These are phyloP conservation scores for Penicillium fimorum DNA, from an alignment of 495 filamentous ascomycete genomes.

Conservation along the genomic window DNA sequence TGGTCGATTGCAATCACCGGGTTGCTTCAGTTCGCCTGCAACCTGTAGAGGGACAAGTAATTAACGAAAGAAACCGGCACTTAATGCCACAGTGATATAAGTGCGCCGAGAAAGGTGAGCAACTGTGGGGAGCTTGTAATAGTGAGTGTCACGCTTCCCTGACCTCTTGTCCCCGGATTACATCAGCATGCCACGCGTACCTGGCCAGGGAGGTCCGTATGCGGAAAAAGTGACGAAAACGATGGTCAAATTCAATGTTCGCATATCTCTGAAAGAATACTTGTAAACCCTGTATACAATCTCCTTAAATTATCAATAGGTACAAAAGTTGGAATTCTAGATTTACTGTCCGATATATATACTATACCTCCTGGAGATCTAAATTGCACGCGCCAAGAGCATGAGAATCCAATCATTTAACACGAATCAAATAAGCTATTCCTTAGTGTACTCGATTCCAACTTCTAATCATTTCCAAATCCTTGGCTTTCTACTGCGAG, in stretches of 20 bases:
- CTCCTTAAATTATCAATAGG: neutral
- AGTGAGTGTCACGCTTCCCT: neutral
- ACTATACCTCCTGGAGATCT: neutral
- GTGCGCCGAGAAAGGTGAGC: slow-evolving; percentile 6
- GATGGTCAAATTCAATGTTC: neutral
- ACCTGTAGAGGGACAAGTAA: neutral
- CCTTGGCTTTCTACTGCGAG: neutral
- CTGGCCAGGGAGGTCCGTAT: neutral
- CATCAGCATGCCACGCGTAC: neutral
- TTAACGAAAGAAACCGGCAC: slow-evolving; percentile 62
- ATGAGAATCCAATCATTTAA: neutral
- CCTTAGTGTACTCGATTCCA: neutral
- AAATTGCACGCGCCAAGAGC: neutral
- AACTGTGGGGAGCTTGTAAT: slow-evolving; percentile 6
- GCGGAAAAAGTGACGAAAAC: neutral
- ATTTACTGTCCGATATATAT: neutral
- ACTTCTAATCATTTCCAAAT: neutral
- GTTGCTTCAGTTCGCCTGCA: neutral
- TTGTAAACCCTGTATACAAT: neutral
- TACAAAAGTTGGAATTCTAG: neutral
- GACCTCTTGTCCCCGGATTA: slow-evolving; percentile 1
- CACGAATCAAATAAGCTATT: neutral
- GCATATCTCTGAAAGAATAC: neutral
- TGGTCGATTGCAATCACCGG: neutral
- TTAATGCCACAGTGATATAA: slow-evolving; percentile 44